Evolutionary conservation across 2,329 filamentous ascomycete species (phyloP).

Genomic region (Coleophoma crateriformis): DNA sequence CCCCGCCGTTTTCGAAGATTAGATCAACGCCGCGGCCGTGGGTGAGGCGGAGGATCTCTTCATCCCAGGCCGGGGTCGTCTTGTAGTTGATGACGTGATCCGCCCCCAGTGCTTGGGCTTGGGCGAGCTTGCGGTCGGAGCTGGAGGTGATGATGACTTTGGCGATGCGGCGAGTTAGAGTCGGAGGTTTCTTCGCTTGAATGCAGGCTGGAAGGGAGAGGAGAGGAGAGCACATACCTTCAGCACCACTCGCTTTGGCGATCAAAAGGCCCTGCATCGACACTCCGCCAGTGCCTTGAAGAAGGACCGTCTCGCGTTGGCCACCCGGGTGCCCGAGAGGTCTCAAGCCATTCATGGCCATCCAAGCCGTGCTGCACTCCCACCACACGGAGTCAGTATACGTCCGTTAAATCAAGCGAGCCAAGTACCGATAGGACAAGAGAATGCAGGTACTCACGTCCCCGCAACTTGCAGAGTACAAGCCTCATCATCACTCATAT

Average conservation of each 20-base stretch:
- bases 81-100: constrained; percentile 49
- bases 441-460: constrained; percentile 23
- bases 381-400: no score
- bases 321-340: constrained; percentile 46
- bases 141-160: not conserved
- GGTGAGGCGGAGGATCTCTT: constrained; percentile 40
- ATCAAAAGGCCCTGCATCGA: constrained; percentile 46
- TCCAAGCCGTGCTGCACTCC: constrained; percentile 48
- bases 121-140: not conserved
- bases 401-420: no score
- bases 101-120: constrained; percentile 29
- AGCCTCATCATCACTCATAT: constrained; percentile 55
- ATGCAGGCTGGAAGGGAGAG: constrained; percentile 15
- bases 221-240: constrained; percentile 26
- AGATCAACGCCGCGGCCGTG: constrained; percentile 41
- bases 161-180: constrained; percentile 28
- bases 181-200: constrained; percentile 5
- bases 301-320: constrained; percentile 37
- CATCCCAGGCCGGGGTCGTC: constrained; percentile 45
- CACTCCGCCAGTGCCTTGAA: constrained; percentile 52
- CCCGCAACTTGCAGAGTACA: constrained; percentile 54
- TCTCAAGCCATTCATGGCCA: constrained; percentile 56
- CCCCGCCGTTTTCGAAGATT: constrained; percentile 50
- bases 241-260: constrained; percentile 44
- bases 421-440: no score